A percentile compares a stretch with the other conserved stretches of the same genome.
These are phyloP conservation scores for Pythium aquatile DNA, from an alignment of 352 stramenopile genomes.

Conservation along the genomic window DNA sequence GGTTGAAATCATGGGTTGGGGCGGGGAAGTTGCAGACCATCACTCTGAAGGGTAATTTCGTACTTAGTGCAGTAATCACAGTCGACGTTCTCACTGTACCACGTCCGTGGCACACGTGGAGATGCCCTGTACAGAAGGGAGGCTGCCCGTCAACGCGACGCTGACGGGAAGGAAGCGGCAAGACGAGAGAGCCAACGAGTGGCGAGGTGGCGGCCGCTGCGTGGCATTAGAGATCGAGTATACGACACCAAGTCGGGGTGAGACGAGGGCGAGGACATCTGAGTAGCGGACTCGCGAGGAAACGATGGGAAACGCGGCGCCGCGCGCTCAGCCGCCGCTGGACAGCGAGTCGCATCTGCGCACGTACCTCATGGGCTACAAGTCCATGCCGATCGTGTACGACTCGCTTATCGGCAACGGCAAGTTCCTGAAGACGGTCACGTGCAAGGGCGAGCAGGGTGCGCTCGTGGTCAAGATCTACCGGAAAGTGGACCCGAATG, in stretches of 20 bases:
- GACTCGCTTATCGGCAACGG: conserved; percentile 81
- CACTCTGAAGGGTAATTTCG: conserved; percentile 2
- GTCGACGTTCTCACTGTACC: not conserved
- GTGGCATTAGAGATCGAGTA: not conserved
- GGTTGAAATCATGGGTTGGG: conserved; percentile 12
- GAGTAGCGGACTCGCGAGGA: not conserved
- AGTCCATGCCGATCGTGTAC: conserved; percentile 87
- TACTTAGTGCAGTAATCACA: not conserved
- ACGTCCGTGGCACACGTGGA: conserved; percentile 5
- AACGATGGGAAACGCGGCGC: conserved; percentile 81
- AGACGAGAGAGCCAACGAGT: not conserved
- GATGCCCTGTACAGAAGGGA: not conserved
- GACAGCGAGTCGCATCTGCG: conserved; percentile 86
- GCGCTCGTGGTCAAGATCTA: conserved; percentile 89
- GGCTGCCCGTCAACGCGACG: conserved; percentile 1
- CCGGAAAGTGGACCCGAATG: conserved; percentile 76
- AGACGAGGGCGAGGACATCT: not conserved
- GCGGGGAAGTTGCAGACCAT: conserved; percentile 17
- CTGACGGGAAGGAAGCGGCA: not conserved
- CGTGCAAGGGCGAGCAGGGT: conserved; percentile 85
- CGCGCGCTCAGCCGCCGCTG: conserved; percentile 70
- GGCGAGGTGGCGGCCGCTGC: not conserved
- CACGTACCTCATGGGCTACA: conserved; percentile 88
- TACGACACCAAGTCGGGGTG: not conserved
- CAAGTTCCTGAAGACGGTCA: conserved; percentile 90